Conservation (phyloP, 2,329 filamentous ascomycete genomes). For the Colletotrichum sansevieriae region DNA sequence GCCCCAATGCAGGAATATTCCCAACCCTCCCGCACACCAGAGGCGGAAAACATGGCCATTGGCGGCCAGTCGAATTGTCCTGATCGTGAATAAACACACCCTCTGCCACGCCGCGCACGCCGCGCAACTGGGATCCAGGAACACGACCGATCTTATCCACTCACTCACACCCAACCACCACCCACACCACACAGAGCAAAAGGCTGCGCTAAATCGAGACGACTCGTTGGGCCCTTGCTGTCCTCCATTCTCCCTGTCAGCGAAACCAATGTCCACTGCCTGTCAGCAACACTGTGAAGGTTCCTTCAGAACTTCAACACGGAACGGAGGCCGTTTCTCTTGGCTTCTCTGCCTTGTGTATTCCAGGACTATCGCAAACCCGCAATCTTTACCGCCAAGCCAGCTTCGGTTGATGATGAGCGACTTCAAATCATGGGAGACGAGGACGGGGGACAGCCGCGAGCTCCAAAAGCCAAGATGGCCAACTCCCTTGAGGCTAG, state of each 20-base stretch:
- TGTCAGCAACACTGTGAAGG: not conserved
- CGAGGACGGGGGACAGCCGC: slow-evolving; percentile 2
- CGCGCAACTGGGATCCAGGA: slow-evolving; percentile 35
- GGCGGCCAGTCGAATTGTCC: slow-evolving; percentile 25
- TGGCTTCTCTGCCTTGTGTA: slow-evolving; percentile 1
- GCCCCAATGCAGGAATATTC: not conserved
- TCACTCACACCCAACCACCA: no score
- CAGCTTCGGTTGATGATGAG: slow-evolving; percentile 8
- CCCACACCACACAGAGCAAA: no score
- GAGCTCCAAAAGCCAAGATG: slow-evolving; percentile 11
- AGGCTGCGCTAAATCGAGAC: slow-evolving; percentile 4
- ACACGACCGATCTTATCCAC: slow-evolving; percentile 6
- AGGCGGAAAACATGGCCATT: slow-evolving; percentile 1
- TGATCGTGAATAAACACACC: not conserved
- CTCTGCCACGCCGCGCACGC: slow-evolving; percentile 11
- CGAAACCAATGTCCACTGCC: not conserved
- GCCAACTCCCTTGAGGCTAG: slow-evolving; percentile 1
- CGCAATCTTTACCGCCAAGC: slow-evolving; percentile 1
- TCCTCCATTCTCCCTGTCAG: not conserved
- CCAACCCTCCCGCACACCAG: not conserved
- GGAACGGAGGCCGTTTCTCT: not conserved
- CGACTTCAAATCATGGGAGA: not conserved
- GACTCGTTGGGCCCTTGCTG: slow-evolving; percentile 17
- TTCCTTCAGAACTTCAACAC: not conserved
- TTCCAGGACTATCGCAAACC: not conserved